phyloP scores from a whole-genome alignment of 257 asterid species.

The Dorcoceras hygrometricum region DNA sequence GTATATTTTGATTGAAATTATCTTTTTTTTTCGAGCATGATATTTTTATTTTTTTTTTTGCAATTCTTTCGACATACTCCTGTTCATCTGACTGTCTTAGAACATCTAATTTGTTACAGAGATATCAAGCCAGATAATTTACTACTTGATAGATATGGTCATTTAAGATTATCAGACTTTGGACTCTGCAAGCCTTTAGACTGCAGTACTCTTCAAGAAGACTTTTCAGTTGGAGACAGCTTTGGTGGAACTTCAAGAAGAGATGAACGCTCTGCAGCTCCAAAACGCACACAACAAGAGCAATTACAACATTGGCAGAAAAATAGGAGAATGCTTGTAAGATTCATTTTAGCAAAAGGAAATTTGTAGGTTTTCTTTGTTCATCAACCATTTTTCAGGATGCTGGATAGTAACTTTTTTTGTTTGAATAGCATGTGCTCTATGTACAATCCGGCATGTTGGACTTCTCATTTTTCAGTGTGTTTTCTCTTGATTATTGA shows the following conservation, averaged over 20 bases:
- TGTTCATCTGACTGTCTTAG: slow-evolving; percentile 12
- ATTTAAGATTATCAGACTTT: slow-evolving; percentile 48
- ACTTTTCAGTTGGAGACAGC: slow-evolving; percentile 39
- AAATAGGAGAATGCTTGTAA: slow-evolving; percentile 36
- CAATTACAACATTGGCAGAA: slow-evolving; percentile 42
- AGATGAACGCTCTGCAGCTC: slow-evolving; percentile 26
- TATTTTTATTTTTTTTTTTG: slow-evolving; percentile 15
- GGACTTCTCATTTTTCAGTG: neutral
- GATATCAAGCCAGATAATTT: slow-evolving; percentile 57
- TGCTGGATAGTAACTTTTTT: neutral
- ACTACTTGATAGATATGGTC: slow-evolving; percentile 50
- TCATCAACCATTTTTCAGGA: neutral
- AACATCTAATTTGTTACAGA: slow-evolving; percentile 29
- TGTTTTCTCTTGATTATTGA: slow-evolving; percentile 1
- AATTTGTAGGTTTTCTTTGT: neutral
- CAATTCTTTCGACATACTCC: neutral
- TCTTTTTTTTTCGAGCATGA: neutral
- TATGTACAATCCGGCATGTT: neutral
- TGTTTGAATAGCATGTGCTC: neutral
- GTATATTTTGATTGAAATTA: slow-evolving; percentile 9
- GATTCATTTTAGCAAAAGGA: neutral
- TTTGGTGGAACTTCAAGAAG: slow-evolving; percentile 21
- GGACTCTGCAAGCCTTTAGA: slow-evolving; percentile 57
- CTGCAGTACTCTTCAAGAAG: slow-evolving; percentile 43
- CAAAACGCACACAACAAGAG: slow-evolving; percentile 39